Base-by-base conservation (phyloP, 225 moss, liverwort and hornwort species). In the Thuidium tamariscinum region DNA sequence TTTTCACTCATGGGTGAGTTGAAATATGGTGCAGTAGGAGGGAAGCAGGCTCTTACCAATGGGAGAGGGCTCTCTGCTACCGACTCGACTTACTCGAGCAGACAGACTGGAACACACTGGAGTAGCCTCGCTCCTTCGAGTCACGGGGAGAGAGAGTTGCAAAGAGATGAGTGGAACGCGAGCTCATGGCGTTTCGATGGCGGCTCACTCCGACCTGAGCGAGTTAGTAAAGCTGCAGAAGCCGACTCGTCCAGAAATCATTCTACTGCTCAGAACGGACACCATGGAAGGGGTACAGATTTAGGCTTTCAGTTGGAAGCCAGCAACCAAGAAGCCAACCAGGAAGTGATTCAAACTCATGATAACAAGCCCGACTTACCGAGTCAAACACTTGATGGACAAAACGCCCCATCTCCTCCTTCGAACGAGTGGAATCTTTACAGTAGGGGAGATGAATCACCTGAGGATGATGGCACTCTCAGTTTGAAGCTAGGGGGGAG, bases 401-500 rank as follows among this genome's bases (percentile, higher is more conserved):
- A 89, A 37, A 89, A 88, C 23, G 90, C 91, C 37, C 89, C 92
- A 10, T 87, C 94, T 67, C 89, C 89, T 48, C 86, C 91, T 27
- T 91, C 89, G 41, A 93, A 91, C 44, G 96, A 93, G 84, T 84
- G 92, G 79, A 93, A 95, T 78, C 90, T 92, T 61, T 89, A 89
- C 79, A 84, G 85, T 41, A 88, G 95, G 52, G 96, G 92, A 60
- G 95, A 91, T 32, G 94, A 92, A 26, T 95, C 98, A 46, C 94
- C 95, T 2, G 96, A 97, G 68, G 96, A 94, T n/a, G 97, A 95
- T n/a, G 91, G 92, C 55, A 84, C 91, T 9, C 92, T 96, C 34
- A 93, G 92, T 86, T 80, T 99, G 83, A 99, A 97, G 87, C 88
- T 99, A 10, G 98, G 96, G 56, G 97, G 97, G 15, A 92, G 89